These are phyloP conservation scores for Colletotrichum horii DNA, from an alignment of 2,329 filamentous ascomycete genomes.

Conservation along the genomic window DNA sequence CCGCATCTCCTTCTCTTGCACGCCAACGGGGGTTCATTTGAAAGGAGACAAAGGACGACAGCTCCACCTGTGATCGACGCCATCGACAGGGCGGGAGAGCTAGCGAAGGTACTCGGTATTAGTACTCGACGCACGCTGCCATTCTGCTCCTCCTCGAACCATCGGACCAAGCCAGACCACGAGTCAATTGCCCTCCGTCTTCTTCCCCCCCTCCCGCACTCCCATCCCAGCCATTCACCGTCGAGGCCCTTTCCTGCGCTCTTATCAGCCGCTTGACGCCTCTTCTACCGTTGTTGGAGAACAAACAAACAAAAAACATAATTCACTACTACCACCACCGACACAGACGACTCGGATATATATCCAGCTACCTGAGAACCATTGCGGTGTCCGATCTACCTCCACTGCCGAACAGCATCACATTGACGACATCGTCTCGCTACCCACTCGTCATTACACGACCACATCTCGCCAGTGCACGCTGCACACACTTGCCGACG, in stretches of 20 bases:
- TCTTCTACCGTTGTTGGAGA: not conserved
- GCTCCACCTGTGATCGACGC: conserved; percentile 19
- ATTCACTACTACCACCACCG: not conserved
- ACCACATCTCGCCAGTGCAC: not conserved
- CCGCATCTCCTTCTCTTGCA: not conserved
- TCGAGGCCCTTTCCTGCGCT: not conserved
- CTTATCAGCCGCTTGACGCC: not conserved
- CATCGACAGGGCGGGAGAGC: conserved; percentile 12
- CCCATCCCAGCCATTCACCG: not conserved
- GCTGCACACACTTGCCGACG: not conserved
- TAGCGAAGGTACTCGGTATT: conserved; percentile 14
- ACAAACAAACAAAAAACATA: not conserved
- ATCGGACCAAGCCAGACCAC: conserved; percentile 3
- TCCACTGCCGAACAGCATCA: not conserved
- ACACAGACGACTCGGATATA: not conserved
- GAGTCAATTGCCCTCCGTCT: not conserved
- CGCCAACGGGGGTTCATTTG: conserved; percentile 17
- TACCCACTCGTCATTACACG: not conserved
- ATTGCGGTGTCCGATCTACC: not conserved
- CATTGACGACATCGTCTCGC: conserved; percentile 9
- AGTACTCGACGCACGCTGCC: conserved; percentile 12
- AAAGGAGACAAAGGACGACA: conserved; percentile 20
- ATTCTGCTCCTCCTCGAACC: conserved; percentile 3
- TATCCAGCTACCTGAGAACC: not conserved
- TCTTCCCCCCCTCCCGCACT: not conserved